These are phyloP conservation scores for Oryza australiensis DNA, from an alignment of 176 grass and related monocot genomes.

Conservation along the genomic window DNA sequence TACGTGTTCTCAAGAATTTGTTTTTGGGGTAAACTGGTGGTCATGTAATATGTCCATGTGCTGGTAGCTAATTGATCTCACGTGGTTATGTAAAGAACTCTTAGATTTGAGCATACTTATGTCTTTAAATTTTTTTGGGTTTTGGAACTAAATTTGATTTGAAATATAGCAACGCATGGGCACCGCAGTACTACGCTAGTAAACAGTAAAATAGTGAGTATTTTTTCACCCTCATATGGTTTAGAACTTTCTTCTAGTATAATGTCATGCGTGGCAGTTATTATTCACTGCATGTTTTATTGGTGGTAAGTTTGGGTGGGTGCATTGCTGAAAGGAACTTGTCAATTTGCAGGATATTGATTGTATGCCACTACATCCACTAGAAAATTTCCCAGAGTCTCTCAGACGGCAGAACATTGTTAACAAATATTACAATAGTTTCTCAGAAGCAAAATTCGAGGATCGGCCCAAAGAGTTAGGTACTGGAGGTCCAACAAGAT, in stretches of 20 bases:
- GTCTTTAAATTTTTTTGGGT: neutral
- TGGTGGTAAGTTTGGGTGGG: neutral
- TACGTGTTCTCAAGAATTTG: neutral
- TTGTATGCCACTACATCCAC: constrained; percentile 85
- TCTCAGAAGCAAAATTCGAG: constrained; percentile 56
- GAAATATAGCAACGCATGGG: neutral
- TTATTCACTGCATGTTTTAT: neutral
- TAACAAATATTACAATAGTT: constrained; percentile 60
- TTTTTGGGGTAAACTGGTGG: neutral
- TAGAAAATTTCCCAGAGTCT: constrained; percentile 85
- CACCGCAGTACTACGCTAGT: neutral
- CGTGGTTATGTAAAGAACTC: neutral
- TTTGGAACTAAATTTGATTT: neutral
- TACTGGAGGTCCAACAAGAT: constrained; percentile 43
- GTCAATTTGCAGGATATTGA: constrained; percentile 83
- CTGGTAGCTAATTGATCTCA: neutral
- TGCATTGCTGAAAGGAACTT: constrained; percentile 33
- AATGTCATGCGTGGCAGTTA: neutral
- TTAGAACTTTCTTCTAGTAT: neutral
- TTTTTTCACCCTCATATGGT: neutral
- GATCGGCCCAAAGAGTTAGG: constrained; percentile 59
- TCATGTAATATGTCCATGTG: neutral
- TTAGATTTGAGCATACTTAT: neutral
- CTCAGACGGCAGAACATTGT: constrained; percentile 57
- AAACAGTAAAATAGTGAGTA: neutral